Evolutionary conservation across 2,329 filamentous ascomycete genomes (phyloP), one percentile per base, ranked within the genome.

Genomic region (Emydomyces testavorans): DNA sequence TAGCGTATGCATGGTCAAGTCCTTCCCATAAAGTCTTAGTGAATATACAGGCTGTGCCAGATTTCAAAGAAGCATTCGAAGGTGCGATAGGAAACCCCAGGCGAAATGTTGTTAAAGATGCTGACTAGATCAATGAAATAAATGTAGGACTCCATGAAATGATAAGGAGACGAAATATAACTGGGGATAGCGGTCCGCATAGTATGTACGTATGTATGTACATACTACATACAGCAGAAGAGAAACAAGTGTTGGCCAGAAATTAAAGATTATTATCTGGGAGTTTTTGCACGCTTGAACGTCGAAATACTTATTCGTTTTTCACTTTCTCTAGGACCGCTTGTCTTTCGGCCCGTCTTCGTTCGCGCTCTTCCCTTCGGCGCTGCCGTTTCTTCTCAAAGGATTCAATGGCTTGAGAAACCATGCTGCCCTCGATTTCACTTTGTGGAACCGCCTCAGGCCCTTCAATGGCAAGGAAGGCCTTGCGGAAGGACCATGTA

Each of bases 401-500:
- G 4, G 53, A 53, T 11, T 53, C 52, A 4, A 63, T 51, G 0
- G 61, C 55, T 18, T 53, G 53, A 1, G 52, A 42, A 6, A 46
- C 35, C 15, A 32, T 38, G 29, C 36, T 42, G 16, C 31, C 31
- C 18, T 45, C 21, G 13, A 41, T 28, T 58, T 56, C 23, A 54
- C 48, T 4, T 45, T 50, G 45, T 46, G 35, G 50, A 26, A 80
- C 76, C 13, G 77, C 77, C 38, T 71, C 66, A 42, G 75, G 71
- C 0, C 78, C 89, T 2, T 85, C 88, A 49, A 87, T 76, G 1
- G 76, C 63, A 60, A 80, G 76, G 61, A 95, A 92, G 0, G 76
- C 84, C 57, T 81, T 85, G 59, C 94, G 85, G 70, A 96, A 96
- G 2, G 76, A 65, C 83, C 83, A 95, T 61, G 96, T 89, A 0